A percentile compares a stretch with the other conserved stretches of the same genome.
Evolutionary conservation across 2,329 filamentous ascomycete genomes (phyloP).

Genomic region (Aureobasidium uvarum): DNA sequence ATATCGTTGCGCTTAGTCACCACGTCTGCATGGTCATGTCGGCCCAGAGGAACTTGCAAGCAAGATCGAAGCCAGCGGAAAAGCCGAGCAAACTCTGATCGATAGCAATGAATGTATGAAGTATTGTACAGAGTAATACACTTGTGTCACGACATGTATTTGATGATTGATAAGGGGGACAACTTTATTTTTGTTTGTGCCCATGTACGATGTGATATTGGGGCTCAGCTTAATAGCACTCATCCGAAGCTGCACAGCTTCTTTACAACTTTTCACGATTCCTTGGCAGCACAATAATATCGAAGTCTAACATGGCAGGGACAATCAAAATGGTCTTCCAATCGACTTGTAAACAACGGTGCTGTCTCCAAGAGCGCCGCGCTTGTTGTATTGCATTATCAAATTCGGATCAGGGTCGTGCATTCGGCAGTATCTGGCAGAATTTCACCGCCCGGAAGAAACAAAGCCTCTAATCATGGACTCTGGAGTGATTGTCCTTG

Average conservation of each 20-base stretch:
- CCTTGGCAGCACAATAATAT: too few relatives aligned
- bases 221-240: too few relatives aligned
- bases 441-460: not conserved
- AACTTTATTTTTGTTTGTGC: not conserved
- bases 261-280: not conserved
- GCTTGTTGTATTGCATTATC: not conserved
- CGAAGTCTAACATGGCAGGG: too few relatives aligned
- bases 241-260: too few relatives aligned
- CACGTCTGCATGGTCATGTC: conserved; percentile 65
- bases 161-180: not conserved
- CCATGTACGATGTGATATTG: too few relatives aligned
- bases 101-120: not conserved
- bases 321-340: too few relatives aligned
- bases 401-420: not conserved
- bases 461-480: not conserved
- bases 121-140: not conserved
- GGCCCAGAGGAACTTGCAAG: conserved; percentile 62
- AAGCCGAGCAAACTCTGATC: conserved; percentile 25
- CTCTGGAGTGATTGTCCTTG: not conserved
- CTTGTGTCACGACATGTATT: not conserved
- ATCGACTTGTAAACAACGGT: not conserved
- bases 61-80: conserved; percentile 39
- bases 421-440: not conserved
- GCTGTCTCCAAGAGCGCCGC: not conserved
- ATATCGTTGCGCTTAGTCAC: conserved; percentile 65